Conservation (phyloP, 345 rosid genomes). For the Arabidopsis suecica region DNA sequence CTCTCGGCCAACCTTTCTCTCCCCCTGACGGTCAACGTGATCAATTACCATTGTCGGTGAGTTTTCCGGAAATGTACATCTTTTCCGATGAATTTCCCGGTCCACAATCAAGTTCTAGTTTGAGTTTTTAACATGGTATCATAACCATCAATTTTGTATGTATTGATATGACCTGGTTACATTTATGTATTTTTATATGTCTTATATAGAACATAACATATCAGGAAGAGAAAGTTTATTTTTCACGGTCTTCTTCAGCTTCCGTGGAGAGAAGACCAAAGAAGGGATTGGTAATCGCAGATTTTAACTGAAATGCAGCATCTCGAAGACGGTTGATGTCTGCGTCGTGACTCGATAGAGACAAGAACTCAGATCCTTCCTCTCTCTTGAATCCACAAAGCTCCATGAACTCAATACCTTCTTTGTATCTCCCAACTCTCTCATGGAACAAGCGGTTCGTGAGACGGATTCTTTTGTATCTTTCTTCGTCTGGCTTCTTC, state of each 20-base stretch:
- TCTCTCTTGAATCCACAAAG: constrained; percentile 80
- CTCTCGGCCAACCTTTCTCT: no score
- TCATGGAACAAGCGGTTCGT: constrained; percentile 72
- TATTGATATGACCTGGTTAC: not conserved
- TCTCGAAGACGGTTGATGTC: constrained; percentile 57
- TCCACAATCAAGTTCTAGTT: not conserved
- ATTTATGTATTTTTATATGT: not conserved
- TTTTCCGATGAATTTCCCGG: not conserved
- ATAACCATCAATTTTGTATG: not conserved
- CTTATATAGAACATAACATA: not conserved
- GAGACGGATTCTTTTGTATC: constrained; percentile 71
- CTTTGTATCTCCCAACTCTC: constrained; percentile 62
- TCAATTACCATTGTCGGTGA: no score
- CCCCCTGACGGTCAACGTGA: no score
- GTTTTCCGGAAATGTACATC: not conserved
- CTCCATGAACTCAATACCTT: constrained; percentile 76
- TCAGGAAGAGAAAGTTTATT: not conserved
- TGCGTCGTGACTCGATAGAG: constrained; percentile 53
- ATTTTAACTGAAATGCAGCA: constrained; percentile 57
- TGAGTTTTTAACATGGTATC: not conserved
- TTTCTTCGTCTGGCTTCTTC: constrained; percentile 64
- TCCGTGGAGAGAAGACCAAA: constrained; percentile 61
- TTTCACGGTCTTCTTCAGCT: not conserved
- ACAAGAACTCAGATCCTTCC: constrained; percentile 57
- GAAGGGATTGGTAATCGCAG: constrained; percentile 78